These are phyloP conservation scores for Penicillium vulpinum DNA, from an alignment of 2,329 filamentous ascomycete genomes.

Conservation along the genomic window DNA sequence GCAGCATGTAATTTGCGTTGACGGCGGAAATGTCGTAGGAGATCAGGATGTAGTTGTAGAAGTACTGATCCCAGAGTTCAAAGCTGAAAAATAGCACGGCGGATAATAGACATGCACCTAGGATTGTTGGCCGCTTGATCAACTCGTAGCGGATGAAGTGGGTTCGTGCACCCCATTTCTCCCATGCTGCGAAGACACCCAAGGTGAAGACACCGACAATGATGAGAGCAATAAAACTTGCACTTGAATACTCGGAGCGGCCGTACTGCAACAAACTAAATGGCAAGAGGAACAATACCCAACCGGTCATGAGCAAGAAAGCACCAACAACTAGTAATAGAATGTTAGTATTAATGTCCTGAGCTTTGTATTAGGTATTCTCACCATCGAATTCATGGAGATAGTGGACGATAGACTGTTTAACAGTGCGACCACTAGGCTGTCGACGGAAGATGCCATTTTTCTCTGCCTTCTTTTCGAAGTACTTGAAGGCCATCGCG, in stretches of 20 bases:
- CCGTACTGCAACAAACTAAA: conserved; percentile 57
- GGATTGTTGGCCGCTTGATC: conserved; percentile 51
- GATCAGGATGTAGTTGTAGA: conserved; percentile 55
- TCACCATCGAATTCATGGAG: conserved; percentile 62
- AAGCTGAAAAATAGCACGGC: conserved; percentile 51
- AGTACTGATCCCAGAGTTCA: conserved; percentile 58
- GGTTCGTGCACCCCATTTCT: conserved; percentile 53
- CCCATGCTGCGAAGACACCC: conserved; percentile 56
- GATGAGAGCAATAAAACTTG: conserved; percentile 52
- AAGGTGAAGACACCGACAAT: conserved; percentile 58
- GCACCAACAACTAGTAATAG: conserved; percentile 23
- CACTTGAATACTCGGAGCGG: conserved; percentile 44
- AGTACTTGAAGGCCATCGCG: conserved; percentile 54
- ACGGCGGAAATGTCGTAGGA: conserved; percentile 50
- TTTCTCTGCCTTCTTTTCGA: conserved; percentile 59
- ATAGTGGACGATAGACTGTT: conserved; percentile 56
- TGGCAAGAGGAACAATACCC: conserved; percentile 65
- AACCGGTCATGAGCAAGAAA: conserved; percentile 57
- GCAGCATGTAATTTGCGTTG: conserved; percentile 49
- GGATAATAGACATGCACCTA: conserved; percentile 54
- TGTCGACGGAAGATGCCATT: conserved; percentile 52
- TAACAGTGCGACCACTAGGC: conserved; percentile 47
- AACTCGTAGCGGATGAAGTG: conserved; percentile 58
- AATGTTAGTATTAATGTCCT: conserved; percentile 33
- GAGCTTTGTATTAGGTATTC: conserved; percentile 45